A percentile compares a stretch with the other conserved stretches of the same genome.
Conservation (phyloP, 1,139 yeast species). For the Saccharomyces pastorianus region DNA sequence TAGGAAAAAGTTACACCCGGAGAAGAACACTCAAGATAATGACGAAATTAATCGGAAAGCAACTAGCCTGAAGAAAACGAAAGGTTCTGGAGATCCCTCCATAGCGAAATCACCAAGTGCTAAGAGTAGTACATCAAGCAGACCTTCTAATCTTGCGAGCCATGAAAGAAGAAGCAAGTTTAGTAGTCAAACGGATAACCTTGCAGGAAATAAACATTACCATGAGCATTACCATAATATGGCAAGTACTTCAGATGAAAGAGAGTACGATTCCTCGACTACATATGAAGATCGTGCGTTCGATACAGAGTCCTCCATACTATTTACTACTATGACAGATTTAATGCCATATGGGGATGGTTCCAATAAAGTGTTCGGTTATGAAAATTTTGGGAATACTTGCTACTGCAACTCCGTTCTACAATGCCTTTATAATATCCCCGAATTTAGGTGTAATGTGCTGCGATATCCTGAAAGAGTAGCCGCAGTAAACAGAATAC, state of each 20-base stretch:
- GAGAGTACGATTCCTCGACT: neutral
- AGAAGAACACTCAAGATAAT: neutral
- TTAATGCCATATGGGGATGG: conserved; percentile 51
- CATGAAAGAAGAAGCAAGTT: neutral
- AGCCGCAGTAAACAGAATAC: conserved; percentile 1
- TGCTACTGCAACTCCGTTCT: conserved; percentile 90
- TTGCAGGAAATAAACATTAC: neutral
- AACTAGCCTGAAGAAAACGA: neutral
- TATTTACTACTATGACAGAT: conserved; percentile 5
- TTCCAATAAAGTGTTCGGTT: conserved; percentile 69
- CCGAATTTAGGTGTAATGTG: conserved; percentile 56
- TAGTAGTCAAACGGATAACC: neutral
- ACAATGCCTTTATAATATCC: conserved; percentile 76
- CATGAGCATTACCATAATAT: neutral
- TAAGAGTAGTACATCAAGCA: neutral
- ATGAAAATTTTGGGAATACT: conserved; percentile 92
- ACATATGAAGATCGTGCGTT: neutral
- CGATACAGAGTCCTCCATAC: neutral
- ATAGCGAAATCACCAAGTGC: neutral
- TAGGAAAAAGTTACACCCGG: conserved; percentile 4
- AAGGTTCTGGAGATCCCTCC: neutral
- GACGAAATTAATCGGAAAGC: neutral
- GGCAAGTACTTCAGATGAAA: neutral
- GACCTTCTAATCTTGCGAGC: neutral
- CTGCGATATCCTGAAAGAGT: conserved; percentile 38